These are phyloP conservation scores for Neurospora sp. DNA, from an alignment of 495 filamentous ascomycete species.

Conservation along the genomic window DNA sequence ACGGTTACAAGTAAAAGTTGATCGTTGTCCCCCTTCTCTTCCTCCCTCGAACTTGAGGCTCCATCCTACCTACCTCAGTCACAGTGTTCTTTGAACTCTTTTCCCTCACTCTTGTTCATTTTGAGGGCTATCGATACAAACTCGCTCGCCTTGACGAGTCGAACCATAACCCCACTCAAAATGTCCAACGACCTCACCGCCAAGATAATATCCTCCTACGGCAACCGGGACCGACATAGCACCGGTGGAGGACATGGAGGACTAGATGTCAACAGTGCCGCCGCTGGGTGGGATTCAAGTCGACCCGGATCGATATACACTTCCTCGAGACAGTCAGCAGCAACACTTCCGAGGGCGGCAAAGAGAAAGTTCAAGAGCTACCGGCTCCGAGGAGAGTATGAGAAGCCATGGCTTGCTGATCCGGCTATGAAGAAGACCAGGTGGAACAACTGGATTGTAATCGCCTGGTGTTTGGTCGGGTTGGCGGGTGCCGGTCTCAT, in stretches of 20 bases:
- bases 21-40: not conserved
- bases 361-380: conserved; percentile 23
- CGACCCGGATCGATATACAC: conserved; percentile 1
- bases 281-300: not conserved
- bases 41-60: not conserved
- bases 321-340: not conserved
- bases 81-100: not conserved
- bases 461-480: conserved; percentile 19
- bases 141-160: not conserved
- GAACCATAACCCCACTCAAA: not conserved
- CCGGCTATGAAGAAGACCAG: conserved; percentile 17
- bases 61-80: not conserved
- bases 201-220: not conserved
- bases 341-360: not conserved
- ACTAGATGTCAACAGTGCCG: not conserved
- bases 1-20: not conserved
- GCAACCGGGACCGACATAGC: not conserved
- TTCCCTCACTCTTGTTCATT: not conserved
- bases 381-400: conserved; percentile 26
- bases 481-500: conserved; percentile 21
- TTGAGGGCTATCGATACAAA: not conserved
- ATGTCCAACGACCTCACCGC: not conserved
- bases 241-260: not conserved
- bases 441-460: conserved; percentile 26
- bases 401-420: conserved; percentile 28